phyloP scores from a whole-genome alignment of 805 yeast genomes.

The Nakazawaea peltata region DNA sequence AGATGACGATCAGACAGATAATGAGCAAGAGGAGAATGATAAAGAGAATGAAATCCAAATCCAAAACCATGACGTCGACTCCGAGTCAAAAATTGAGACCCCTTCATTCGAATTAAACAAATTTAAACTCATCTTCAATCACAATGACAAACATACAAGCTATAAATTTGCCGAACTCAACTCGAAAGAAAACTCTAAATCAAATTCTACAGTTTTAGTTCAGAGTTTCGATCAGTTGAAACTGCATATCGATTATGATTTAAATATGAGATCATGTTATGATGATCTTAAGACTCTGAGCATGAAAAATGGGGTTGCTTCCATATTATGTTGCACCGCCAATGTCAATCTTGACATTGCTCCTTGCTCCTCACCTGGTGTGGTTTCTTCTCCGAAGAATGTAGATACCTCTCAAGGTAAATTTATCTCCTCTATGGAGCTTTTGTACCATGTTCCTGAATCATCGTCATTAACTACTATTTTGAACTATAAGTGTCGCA shows the following conservation, averaged over 20 bases:
- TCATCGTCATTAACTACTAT: not conserved
- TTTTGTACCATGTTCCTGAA: slow-evolving; percentile 6
- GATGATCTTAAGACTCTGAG: no score
- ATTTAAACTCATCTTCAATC: slow-evolving; percentile 8
- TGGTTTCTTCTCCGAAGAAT: no score
- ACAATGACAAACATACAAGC: not conserved
- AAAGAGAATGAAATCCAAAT: no score
- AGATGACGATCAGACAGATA: not conserved
- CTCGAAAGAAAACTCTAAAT: no score
- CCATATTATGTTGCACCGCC: not conserved
- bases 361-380: not conserved
- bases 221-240: not conserved
- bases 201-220: no score
- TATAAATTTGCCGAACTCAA: slow-evolving; percentile 7
- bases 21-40: no score
- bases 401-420: slow-evolving; percentile 7
- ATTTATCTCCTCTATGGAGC: slow-evolving; percentile 8
- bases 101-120: slow-evolving; percentile 9
- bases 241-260: no score
- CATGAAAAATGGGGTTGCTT: no score
- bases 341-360: not conserved
- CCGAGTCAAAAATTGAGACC: no score
- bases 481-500: slow-evolving; percentile 2
- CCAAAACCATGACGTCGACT: no score
- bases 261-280: no score